phyloP scores from a whole-genome alignment of 2,329 filamentous ascomycete genomes.

The Cercospora berteroae region DNA sequence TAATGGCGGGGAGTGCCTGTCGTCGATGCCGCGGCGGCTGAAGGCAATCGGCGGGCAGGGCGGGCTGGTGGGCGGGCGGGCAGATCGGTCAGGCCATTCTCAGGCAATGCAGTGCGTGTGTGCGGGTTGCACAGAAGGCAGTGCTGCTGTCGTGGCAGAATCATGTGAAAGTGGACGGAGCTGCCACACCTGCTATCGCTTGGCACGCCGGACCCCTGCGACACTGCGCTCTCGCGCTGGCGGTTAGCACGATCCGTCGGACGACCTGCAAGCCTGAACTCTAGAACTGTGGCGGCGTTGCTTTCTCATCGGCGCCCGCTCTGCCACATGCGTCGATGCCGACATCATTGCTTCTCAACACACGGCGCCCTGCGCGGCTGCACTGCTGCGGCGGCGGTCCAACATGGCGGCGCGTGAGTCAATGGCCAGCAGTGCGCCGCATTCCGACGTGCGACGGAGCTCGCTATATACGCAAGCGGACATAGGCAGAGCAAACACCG shows the following conservation, averaged over 20 bases:
- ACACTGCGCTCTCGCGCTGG: not conserved
- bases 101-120: not conserved
- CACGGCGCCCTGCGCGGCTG: not conserved
- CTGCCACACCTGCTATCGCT: not conserved
- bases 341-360: not conserved
- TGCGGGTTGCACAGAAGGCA: not conserved
- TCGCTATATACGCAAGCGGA: not conserved
- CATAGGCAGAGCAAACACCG: not conserved
- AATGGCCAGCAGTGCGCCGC: not conserved
- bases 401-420: not conserved
- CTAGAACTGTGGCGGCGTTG: not conserved
- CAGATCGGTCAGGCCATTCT: not conserved
- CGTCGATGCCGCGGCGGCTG: not conserved
- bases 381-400: not conserved
- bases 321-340: not conserved
- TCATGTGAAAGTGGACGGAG: constrained; percentile 5
- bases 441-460: not conserved
- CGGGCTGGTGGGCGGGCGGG: not conserved
- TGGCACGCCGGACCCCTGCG: not conserved
- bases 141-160: constrained; percentile 1
- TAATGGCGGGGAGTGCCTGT: not conserved
- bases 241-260: not conserved
- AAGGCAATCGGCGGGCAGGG: not conserved
- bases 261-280: not conserved
- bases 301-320: not conserved